A percentile compares a stretch with the other conserved stretches of the same genome.
These are phyloP conservation scores for Sicyos baderoa DNA, from an alignment of 306 rosid genomes.

Conservation along the genomic window DNA sequence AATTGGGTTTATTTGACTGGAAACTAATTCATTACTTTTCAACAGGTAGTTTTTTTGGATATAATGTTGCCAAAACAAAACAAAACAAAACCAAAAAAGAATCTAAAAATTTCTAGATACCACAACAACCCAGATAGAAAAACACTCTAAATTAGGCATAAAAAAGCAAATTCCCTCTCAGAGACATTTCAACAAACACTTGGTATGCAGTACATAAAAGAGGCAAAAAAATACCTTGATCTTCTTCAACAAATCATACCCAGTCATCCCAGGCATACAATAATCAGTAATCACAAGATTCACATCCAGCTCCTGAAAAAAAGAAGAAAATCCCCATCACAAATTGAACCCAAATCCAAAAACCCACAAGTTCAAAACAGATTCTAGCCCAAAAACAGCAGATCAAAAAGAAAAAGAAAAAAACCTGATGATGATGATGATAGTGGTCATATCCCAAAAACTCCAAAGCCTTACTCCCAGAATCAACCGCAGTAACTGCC, in stretches of 20 bases:
- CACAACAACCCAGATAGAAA: not conserved
- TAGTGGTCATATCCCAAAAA: slow-evolving; percentile 64
- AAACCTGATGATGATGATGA: slow-evolving; percentile 54
- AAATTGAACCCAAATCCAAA: not conserved
- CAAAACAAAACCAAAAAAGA: not conserved
- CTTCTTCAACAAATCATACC: slow-evolving; percentile 88
- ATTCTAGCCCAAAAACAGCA: not conserved
- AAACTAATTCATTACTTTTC: not conserved
- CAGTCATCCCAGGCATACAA: slow-evolving; percentile 99
- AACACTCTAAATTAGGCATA: not conserved
- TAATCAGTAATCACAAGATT: slow-evolving; percentile 89
- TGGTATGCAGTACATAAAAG: not conserved
- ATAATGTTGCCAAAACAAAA: not conserved
- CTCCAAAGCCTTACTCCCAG: slow-evolving; percentile 91
- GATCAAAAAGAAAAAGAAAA: not conserved
- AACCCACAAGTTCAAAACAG: not conserved
- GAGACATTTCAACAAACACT: slow-evolving; percentile 2
- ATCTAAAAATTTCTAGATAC: not conserved
- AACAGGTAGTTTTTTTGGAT: not conserved
- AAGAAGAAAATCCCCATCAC: not conserved
- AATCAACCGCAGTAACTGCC: slow-evolving; percentile 93
- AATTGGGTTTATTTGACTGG: not conserved
- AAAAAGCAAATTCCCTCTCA: not conserved
- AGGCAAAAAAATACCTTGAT: slow-evolving; percentile 60
- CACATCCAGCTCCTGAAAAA: slow-evolving; percentile 61